Base-by-base conservation (phyloP, 2,329 filamentous ascomycete species). In the Orbilia javanica region DNA sequence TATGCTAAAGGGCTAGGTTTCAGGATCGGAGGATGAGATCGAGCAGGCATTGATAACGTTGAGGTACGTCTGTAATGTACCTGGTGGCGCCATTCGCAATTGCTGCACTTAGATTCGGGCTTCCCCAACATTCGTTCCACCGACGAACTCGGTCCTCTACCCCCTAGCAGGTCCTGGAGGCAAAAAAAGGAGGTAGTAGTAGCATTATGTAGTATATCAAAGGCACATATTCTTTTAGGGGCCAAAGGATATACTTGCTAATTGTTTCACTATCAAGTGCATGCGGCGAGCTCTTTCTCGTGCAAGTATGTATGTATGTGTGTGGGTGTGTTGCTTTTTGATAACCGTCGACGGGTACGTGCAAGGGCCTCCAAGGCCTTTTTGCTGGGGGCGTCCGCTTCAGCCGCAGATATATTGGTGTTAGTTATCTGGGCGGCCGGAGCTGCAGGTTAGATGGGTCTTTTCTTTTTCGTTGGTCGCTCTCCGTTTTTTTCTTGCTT, bases 331-430 rank as follows among this genome's bases (percentile, higher is more conserved):
- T 64, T 72, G 44, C 44, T 65, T 64, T 72, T 65, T 55, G 57
- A 65, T 72, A 72, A 52, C 50, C 27, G 63, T 70, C 50, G 65
- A 42, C 50, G 53, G 42, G 46, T 48, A 66, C 27, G 52, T 36
- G 53, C 66, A 70, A 70, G 66, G 66, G 60, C 42, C 27, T 64
- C 46, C 44, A 70, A 70, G 66, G 66, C 36, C 27, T 27, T 64
- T 31, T 36, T 31, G 31, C 25, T 42, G 55, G 31, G 53, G 55
- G 34, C 6, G 60, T 25, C 46, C 44, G 60, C 62, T 66, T 65
- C 69, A 73, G 69, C 69, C 69, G 60, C 69, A 72, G 44, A 34
- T 60, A 60, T 60, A 60, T 60, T 60, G 7, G 53, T 60, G 5
- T 57, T 57, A 42, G 55, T 60, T 57, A 36, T 57, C 52, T 57